A percentile compares a stretch with the other conserved stretches of the same genome.
Evolutionary conservation across 2,329 filamentous ascomycete species (phyloP).

Genomic region (Colletotrichum cordylinicola): DNA sequence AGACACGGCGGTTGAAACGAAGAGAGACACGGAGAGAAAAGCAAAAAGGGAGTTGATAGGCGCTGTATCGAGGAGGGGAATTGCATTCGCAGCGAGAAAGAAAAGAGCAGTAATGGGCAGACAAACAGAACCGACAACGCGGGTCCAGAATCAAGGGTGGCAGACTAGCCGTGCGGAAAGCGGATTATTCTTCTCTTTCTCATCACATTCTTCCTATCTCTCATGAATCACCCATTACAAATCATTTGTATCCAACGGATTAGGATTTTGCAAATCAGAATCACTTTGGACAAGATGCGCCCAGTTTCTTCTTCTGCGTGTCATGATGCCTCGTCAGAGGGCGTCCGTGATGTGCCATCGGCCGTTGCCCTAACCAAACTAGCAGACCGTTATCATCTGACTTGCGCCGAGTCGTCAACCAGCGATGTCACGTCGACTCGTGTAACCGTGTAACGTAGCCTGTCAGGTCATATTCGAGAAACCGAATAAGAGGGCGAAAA

Average conservation of each 20-base stretch:
- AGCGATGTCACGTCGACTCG: neutral
- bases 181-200: conserved; percentile 14
- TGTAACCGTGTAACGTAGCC: neutral
- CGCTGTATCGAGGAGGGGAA: neutral
- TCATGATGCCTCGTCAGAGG: neutral
- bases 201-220: conserved; percentile 16
- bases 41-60: neutral
- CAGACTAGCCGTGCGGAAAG: conserved; percentile 2
- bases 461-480: neutral
- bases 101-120: neutral
- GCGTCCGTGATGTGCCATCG: conserved; percentile 1
- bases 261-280: neutral
- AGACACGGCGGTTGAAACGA: neutral
- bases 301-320: neutral
- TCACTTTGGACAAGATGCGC: neutral
- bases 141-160: neutral
- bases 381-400: neutral
- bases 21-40: neutral
- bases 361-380: neutral
- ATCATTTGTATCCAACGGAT: neutral
- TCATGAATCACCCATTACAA: conserved; percentile 9
- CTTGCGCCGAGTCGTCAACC: neutral
- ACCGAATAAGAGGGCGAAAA: neutral
- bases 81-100: conserved; percentile 6
- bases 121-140: neutral